These are phyloP conservation scores for Vicia faba DNA, from an alignment of 306 rosid genomes.

Conservation along the genomic window DNA sequence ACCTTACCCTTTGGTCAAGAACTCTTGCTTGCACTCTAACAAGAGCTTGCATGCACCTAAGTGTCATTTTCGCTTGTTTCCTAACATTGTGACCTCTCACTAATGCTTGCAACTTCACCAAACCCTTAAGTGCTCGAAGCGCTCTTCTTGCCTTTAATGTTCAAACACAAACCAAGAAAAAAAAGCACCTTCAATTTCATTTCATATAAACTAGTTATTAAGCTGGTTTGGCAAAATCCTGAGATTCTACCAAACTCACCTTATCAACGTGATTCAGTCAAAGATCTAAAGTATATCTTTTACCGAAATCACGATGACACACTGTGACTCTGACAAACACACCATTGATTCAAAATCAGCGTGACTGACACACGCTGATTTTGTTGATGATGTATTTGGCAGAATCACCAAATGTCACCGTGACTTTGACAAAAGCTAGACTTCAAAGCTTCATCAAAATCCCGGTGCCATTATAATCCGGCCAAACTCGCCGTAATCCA, in stretches of 20 bases:
- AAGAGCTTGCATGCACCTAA: slow-evolving; percentile 89
- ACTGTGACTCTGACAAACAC: neutral
- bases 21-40: slow-evolving; percentile 89
- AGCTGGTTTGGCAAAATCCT: neutral
- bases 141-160: slow-evolving; percentile 85
- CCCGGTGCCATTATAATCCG: neutral
- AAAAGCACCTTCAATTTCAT: neutral
- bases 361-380: neutral
- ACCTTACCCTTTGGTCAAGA: slow-evolving; percentile 77
- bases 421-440: neutral
- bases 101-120: slow-evolving; percentile 93
- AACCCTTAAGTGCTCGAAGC: slow-evolving; percentile 81
- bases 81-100: slow-evolving; percentile 96
- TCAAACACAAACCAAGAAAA: slow-evolving; percentile 12
- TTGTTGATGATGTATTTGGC: neutral
- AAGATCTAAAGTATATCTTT: neutral
- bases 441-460: neutral
- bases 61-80: slow-evolving; percentile 94
- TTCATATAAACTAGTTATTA: neutral
- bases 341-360: neutral
- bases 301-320: neutral
- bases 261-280: no score
- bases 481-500: neutral
- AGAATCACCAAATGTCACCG: neutral
- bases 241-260: neutral